A percentile compares a stretch with the other conserved stretches of the same genome.
These are phyloP conservation scores for Trichophyton equinum DNA, from an alignment of 2,329 filamentous ascomycete genomes.

Conservation along the genomic window DNA sequence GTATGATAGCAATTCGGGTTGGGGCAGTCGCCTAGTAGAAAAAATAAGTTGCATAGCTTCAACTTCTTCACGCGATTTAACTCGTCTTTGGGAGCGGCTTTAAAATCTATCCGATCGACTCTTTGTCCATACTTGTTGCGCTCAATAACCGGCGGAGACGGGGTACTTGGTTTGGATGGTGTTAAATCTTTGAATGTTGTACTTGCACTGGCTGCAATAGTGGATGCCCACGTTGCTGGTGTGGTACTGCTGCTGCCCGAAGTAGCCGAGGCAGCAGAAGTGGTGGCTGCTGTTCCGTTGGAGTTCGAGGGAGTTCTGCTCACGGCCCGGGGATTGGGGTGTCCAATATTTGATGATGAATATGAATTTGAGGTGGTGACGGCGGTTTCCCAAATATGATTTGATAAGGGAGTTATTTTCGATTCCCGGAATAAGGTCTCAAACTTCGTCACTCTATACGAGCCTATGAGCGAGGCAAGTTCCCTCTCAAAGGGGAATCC, in stretches of 20 bases:
- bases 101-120: slow-evolving; percentile 41
- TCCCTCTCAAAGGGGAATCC: slow-evolving; percentile 45
- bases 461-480: slow-evolving; percentile 34
- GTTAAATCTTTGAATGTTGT: slow-evolving; percentile 29
- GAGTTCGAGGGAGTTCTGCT: slow-evolving; percentile 25
- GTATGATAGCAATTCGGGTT: slow-evolving; percentile 43
- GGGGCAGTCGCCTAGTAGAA: slow-evolving; percentile 46
- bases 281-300: slow-evolving; percentile 14
- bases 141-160: slow-evolving; percentile 33
- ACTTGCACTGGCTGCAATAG: slow-evolving; percentile 27
- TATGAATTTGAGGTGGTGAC: background rate
- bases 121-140: slow-evolving; percentile 49
- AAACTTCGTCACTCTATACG: slow-evolving; percentile 40
- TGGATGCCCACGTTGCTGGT: slow-evolving; percentile 23
- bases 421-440: slow-evolving; percentile 41
- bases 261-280: background rate
- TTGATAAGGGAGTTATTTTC: slow-evolving; percentile 27
- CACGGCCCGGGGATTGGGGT: background rate
- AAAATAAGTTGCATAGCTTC: slow-evolving; percentile 52
- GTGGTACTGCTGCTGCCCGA: slow-evolving; percentile 8
- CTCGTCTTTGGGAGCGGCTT: slow-evolving; percentile 42
- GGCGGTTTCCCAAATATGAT: background rate
- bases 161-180: slow-evolving; percentile 23
- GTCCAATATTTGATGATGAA: background rate
- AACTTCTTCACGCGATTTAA: slow-evolving; percentile 49